Evolutionary conservation across 2,329 filamentous ascomycete species (phyloP), one percentile per base, ranked within the genome.

Genomic region (Colletotrichum orchidophilum): DNA sequence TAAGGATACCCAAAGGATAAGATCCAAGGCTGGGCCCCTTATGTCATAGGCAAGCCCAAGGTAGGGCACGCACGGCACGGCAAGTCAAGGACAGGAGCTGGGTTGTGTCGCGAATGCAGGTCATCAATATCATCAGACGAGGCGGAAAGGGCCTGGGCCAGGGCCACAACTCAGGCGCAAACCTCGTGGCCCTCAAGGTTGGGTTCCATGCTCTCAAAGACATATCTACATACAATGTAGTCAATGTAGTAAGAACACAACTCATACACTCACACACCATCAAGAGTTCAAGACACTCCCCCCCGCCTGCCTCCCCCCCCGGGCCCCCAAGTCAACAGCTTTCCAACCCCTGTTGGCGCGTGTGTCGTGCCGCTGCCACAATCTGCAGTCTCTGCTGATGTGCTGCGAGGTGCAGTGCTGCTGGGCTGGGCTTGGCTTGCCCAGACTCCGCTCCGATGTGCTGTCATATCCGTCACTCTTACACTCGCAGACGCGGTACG

Each of bases 131-230:
- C 59, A 54, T 59, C 12, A 26, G 46, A 58, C 21, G 42, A 33
- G 39, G 42, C 42, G 5, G 21, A 18, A n/a, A 13, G 24, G 31
- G 50, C 8, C 61, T 27, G 27, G 35, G 35, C 35, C 35, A 27
- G 58, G 29, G 39, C 39, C 62, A 49, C 57, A 60, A 21, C 59
- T 52, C 42, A 35, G 64, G 49, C 64, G 39, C 50, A 35, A 35
- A 29, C 65, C 58, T 57, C 66, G 63, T 66, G 66, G 66, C 35
- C 35, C 42, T 54, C 33, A 42, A 54, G 42, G 67, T 66, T 70
- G 66, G 63, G 55, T 70, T 61, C 63, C 55, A 61, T 57, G 29
- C 55, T 49, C 63, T 35, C 49, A 55, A 26, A 52, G 39, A 31
- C 31, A 46, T n/a, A n/a, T n/a, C n/a, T n/a, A n/a, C n/a, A n/a